phyloP scores from a whole-genome alignment of 164 flowering plant species.

The Houttuynia cordata region DNA sequence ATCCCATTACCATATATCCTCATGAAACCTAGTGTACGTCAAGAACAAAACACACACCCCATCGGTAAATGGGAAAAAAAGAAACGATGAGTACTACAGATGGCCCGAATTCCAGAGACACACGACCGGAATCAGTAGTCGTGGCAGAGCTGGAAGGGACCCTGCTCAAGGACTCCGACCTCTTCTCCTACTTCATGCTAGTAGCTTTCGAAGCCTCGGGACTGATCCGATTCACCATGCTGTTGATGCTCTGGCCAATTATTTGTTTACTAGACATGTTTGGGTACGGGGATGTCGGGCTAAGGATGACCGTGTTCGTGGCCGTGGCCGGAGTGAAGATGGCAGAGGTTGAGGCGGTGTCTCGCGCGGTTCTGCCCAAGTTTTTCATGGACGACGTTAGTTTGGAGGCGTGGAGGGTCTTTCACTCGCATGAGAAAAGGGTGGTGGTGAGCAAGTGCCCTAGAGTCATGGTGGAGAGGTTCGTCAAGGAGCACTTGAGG shows the following conservation, averaged over 20 bases:
- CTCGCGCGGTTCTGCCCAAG: slow-evolving; percentile 91
- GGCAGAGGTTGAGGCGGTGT: slow-evolving; percentile 68
- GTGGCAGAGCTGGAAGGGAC: slow-evolving; percentile 76
- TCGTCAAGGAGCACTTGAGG: slow-evolving; percentile 67
- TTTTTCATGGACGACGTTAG: slow-evolving; percentile 77
- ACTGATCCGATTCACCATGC: slow-evolving; percentile 51
- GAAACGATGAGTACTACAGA: slow-evolving; percentile 1
- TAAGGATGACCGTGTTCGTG: slow-evolving; percentile 54
- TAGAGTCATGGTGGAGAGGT: slow-evolving; percentile 73
- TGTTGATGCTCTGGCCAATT: slow-evolving; percentile 64
- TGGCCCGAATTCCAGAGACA: neutral
- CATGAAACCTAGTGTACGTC: neutral
- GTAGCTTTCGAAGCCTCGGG: slow-evolving; percentile 89
- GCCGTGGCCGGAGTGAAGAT: slow-evolving; percentile 47
- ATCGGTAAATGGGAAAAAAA: neutral
- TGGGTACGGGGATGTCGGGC: slow-evolving; percentile 35
- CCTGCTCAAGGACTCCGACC: slow-evolving; percentile 43
- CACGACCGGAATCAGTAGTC: slow-evolving; percentile 31
- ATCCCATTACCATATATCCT: neutral
- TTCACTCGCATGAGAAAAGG: slow-evolving; percentile 40
- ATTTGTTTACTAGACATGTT: slow-evolving; percentile 29
- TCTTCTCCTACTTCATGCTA: slow-evolving; percentile 89
- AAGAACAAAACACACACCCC: neutral
- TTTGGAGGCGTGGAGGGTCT: slow-evolving; percentile 67
- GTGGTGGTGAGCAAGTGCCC: slow-evolving; percentile 69